Evolutionary conservation across 2,329 filamentous ascomycete species (phyloP), one percentile per base, ranked within the genome.

Genomic region (Plectosphaerella cucumerina): DNA sequence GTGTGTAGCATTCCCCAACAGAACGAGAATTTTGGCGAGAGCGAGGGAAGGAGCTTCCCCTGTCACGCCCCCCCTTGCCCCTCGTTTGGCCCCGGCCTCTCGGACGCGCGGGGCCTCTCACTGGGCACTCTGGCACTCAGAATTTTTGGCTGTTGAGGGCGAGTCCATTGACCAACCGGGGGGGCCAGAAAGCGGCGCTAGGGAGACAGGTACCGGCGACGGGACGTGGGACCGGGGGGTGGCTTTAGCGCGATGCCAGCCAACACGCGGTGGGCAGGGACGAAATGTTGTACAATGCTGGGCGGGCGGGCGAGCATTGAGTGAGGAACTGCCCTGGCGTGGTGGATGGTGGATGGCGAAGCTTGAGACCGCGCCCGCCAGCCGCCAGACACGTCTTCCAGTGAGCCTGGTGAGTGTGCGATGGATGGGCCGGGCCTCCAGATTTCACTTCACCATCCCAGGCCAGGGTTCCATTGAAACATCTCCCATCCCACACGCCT

Each of bases 1-100:
- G 45, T 39, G 34, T 35, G 33, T 23, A 35, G 31, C 11, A 47
- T 47, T 60, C 64, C 65, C 65, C 65, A 67, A 64, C 65, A 67
- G 60, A 63, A 58, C 53, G 57, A 59, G 60, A 61, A 52, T 59
- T 60, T 65, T 59, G 63, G 56, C 60, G 60, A 50, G 47, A 41
- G 22, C 42, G 42, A 42, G 39, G 17, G 39, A 17, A 42, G 39
- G 39, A 44, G 42, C 42, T 44, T 18, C 45, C 33, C 45, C 45
- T 20, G 12, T 23, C 12, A n/a, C 31, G 22, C 43, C 43, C 43
- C 43, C 31, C 43, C 43, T 18, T 23, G 22, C 43, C 43, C 43
- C 31, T 26, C 22, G n/a, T n/a, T 26, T 21, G 18, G 17, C 39
- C 33, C 39, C 26, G 34, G 34, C 20, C 34, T 17, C 21, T 37